These are phyloP conservation scores for Gaertneriomyces sp. DNA, from an alignment of 192 early-diverging fungal species.

Conservation along the genomic window DNA sequence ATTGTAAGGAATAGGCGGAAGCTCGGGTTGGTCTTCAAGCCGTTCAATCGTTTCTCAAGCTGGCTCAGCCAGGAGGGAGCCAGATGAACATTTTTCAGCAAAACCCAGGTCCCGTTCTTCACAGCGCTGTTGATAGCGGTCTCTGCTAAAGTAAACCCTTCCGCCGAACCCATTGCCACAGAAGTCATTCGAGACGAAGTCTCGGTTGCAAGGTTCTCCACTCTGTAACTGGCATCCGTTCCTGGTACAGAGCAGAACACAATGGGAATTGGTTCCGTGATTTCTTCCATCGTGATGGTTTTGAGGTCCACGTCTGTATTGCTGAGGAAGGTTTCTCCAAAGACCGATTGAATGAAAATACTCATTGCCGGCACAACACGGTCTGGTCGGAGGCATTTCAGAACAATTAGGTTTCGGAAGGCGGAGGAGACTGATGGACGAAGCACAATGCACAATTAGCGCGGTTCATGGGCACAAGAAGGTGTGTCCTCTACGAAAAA, in stretches of 20 bases:
- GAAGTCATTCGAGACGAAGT: constrained; percentile 59
- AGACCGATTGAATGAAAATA: constrained; percentile 68
- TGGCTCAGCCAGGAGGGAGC: constrained; percentile 89
- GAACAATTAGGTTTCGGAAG: constrained; percentile 74
- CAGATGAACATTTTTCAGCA: constrained; percentile 98
- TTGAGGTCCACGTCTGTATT: constrained; percentile 65
- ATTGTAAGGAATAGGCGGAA: constrained; percentile 98
- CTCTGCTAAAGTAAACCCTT: constrained; percentile 88
- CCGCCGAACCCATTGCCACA: constrained; percentile 97
- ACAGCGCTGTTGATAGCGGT: constrained; percentile 78
- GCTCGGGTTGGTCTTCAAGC: constrained; percentile 69
- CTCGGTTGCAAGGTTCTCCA: constrained; percentile 83
- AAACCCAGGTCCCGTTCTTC: constrained; percentile 88
- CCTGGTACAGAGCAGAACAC: constrained; percentile 90
- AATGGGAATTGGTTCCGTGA: constrained; percentile 70
- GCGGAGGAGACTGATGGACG: constrained; percentile 46
- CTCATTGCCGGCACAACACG: constrained; percentile 71
- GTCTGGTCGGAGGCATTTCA: constrained; percentile 87
- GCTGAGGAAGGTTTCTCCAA: constrained; percentile 54
- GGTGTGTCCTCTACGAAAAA: constrained; percentile 5
- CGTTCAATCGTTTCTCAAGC: constrained; percentile 92
- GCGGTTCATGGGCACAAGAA: constrained; percentile 2
- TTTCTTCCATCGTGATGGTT: constrained; percentile 68
- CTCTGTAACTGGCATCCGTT: constrained; percentile 91
- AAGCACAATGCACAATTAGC: not conserved